A percentile compares a stretch with the other conserved stretches of the same genome.
These are phyloP conservation scores for Centrapalus pauciflorus DNA, from an alignment of 129 eudicot species.

Conservation along the genomic window DNA sequence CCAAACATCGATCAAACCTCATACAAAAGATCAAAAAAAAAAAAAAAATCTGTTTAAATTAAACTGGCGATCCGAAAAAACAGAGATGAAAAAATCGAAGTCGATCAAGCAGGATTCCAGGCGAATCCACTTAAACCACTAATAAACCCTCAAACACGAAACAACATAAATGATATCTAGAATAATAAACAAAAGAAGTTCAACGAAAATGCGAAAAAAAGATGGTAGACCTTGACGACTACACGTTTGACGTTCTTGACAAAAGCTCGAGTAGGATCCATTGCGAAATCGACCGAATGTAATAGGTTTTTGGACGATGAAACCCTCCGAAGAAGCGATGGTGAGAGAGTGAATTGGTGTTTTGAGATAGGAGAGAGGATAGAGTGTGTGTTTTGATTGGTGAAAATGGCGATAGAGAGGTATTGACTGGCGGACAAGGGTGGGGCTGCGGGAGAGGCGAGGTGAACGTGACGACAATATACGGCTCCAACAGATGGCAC, in stretches of 20 bases:
- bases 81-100: slow-evolving; percentile 16
- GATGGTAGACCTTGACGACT: slow-evolving; percentile 57
- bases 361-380: not conserved
- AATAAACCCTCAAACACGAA: not conserved
- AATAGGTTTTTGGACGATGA: not conserved
- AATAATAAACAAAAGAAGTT: not conserved
- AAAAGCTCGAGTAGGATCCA: slow-evolving; percentile 76
- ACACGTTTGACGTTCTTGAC: slow-evolving; percentile 77
- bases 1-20: not conserved
- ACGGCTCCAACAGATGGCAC: slow-evolving; percentile 36
- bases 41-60: not conserved
- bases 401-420: slow-evolving; percentile 18
- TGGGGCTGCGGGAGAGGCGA: slow-evolving; percentile 25
- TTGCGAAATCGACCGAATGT: slow-evolving; percentile 21
- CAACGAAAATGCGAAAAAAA: not conserved
- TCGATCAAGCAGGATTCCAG: slow-evolving; percentile 29
- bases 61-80: slow-evolving; percentile 25
- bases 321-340: not conserved
- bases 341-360: slow-evolving; percentile 1
- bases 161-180: not conserved
- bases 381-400: slow-evolving; percentile 25
- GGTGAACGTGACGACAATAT: slow-evolving; percentile 35
- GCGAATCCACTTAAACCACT: slow-evolving; percentile 8
- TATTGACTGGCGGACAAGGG: not conserved
- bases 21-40: not conserved